Base-by-base conservation (phyloP, 2,329 filamentous ascomycete genomes). In the Diplodia sapinea region DNA sequence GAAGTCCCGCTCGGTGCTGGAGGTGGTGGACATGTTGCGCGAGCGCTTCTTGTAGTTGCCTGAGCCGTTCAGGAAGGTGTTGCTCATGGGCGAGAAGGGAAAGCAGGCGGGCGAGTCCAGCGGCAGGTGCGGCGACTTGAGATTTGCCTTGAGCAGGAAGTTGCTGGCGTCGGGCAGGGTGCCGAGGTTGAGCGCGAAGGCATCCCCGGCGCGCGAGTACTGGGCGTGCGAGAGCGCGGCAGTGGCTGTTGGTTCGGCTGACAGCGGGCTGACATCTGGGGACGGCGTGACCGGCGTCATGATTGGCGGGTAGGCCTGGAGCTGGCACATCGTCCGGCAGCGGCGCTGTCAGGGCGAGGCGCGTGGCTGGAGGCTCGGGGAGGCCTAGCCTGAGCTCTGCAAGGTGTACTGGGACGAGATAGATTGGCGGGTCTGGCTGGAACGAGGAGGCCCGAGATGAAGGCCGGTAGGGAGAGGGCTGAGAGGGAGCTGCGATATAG, bases 11-110 rank as follows among this genome's bases (percentile, higher is more conserved):
- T 80, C 78, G 57, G 77, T 79, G 51, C 77, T 76, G 47, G 78
- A 80, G 20, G 78, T 78, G 69, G 78, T 79, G 69, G 79, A 80
- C 79, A 80, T 80, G 70, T 79, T 80, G 73, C 78, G 78, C 62
- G 77, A 74, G 66, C 78, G 74, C 70, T 78, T 77, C 71, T 74
- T 63, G 66, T 63, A 63, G 59, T 51, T 63, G 59, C 59, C 59
- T 68, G 62, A 65, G 36, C 62, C 62, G 62, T 65, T 77, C 70
- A 78, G 66, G 62, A 71, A 69, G 67, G 70, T 70, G 71, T 68
- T 71, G 66, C 71, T 71, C 43, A 75, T 70, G 69, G 74, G 77
- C 47, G 59, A 63, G 59, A 63, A 63, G 29, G 59, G 33, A 47
- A 77, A 72, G 64, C 74, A 75, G 73, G 74, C 77, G 49, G 78